Evolutionary conservation across 73 alveolate species (phyloP), one percentile per base, ranked within the genome.

Genomic region (Paramecium octaurelia): DNA sequence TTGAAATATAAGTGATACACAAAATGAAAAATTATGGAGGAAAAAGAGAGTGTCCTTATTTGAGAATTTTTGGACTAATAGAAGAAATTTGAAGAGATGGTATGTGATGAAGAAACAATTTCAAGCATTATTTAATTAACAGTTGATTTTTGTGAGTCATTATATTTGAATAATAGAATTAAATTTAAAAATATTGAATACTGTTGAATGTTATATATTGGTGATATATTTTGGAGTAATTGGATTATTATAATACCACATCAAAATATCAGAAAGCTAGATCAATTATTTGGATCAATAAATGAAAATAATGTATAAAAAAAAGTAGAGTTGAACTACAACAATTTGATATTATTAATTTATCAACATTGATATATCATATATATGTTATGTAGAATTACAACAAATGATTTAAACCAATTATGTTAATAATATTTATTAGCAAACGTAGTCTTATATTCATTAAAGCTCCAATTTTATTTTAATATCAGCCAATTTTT

Each of bases 171-270:
- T 11, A 73, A 21, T 31, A 73, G 87, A 88, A 88, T 88, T 40
- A 96, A 92, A 95, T 95, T 38, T 96, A 94, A 77, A 95, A 92
- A 1, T 95, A 38, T 95, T 94, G 58, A 88, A 95, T 84, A 89
- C 94, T 21, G 95, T 92, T 4, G 97, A 94, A 83, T 95, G 96
- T 24, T 92, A 95, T 76, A 94, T 88, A 48, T 92, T 94, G 29
- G 93, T 96, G 42, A 57, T 92, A 1, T 27, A 27, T 27, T 27
- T 27, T 27, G 31, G 0, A 27, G 31, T 27, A 27, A 27, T 27
- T 27, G 31, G 31, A 27, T 27, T 27, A 1, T 1, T 1, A 27
- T 27, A 27, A 27, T 27, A 27, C 31, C 1, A 27, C 31, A 27
- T 27, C 0, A 27, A 27, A 27, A 27, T 0, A 27, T 27, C 31